Base-by-base conservation (phyloP, 2,329 filamentous ascomycete species). In the Phaeosphaeria sp. region DNA sequence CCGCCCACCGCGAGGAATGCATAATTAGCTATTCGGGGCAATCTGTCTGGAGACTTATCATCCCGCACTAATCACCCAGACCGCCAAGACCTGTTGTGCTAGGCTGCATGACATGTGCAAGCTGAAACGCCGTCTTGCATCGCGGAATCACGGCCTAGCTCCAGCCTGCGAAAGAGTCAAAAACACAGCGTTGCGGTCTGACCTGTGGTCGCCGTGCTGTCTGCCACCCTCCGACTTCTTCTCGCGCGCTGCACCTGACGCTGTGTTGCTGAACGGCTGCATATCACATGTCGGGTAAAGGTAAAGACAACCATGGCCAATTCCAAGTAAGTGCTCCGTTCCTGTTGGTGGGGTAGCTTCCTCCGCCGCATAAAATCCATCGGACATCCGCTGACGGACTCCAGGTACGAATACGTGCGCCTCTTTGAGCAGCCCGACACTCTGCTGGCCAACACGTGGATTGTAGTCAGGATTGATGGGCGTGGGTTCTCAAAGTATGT, bases 341-440 rank as follows among this genome's bases (percentile, higher is more conserved):
- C 42, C 25, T 45, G 42, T 43, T 48, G 43, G 54, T 51, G 59
- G 53, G 55, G 55, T 53, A 62, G 51, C 57, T 49, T 48, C 39
- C 33, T 17, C 46, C 53, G 56, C 50, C 53, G 56, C 50, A 51
- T 53, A 22, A 59, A 39, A 46, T 49, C 49, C 36, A 17, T 42
- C 53, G 30, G 54, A 42, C 55, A 18, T 56, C 20, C n/a, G 51
- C 66, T 69, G 52, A 67, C 66, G 20, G 24, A 52, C 40, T 49
- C 49, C 69, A 97, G 92, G 78, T 98, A 93, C 75, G 93, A 96
- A 80, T 99, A 99, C 78, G 94, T 98, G 63, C 92, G 91, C 75
- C 79, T 82, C 48, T 98, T 98, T 73, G 95, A 99, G 83, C 91
- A 91, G 72, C 81, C 88, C 6, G 93, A 97, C 73, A 79, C 80